A percentile compares a stretch with the other conserved stretches of the same genome.
Conservation (phyloP, 306 rosid species). For the Cicer cuneatum region DNA sequence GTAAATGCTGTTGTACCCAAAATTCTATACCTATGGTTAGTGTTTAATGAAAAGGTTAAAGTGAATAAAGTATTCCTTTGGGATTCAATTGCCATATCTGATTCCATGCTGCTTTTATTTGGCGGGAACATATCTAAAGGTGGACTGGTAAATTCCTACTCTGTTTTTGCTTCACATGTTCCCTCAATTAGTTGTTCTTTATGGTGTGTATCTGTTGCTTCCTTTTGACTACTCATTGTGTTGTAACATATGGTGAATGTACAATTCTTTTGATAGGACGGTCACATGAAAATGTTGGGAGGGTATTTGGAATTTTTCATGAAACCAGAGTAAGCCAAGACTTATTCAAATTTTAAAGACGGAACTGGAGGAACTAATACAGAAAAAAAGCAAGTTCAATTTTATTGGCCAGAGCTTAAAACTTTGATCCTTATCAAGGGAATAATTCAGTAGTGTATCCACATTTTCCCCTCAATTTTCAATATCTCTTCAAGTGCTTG, state of each 20-base stretch:
- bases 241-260: constrained; percentile 20
- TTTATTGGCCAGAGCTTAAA: constrained; percentile 7
- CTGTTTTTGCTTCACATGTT: constrained; percentile 18
- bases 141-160: constrained; percentile 63
- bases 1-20: constrained; percentile 76
- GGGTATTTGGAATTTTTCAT: constrained; percentile 94
- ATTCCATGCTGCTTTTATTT: constrained; percentile 87
- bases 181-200: constrained; percentile 36
- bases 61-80: constrained; percentile 92
- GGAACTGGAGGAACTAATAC: constrained; percentile 81
- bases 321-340: constrained; percentile 79
- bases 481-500: constrained; percentile 37
- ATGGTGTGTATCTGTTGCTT: constrained; percentile 28
- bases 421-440: constrained; percentile 23
- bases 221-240: constrained; percentile 35
- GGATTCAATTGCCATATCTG: constrained; percentile 91
- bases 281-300: constrained; percentile 94
- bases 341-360: constrained; percentile 67
- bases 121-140: constrained; percentile 86
- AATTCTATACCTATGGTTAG: constrained; percentile 94
- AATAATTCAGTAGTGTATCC: constrained; percentile 20
- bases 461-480: constrained; percentile 26
- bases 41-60: constrained; percentile 94
- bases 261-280: constrained; percentile 68
- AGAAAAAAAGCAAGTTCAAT: constrained; percentile 65